Evolutionary conservation across 176 grass and related monocot species (phyloP).

Genomic region (Oropetium thomaeum): DNA sequence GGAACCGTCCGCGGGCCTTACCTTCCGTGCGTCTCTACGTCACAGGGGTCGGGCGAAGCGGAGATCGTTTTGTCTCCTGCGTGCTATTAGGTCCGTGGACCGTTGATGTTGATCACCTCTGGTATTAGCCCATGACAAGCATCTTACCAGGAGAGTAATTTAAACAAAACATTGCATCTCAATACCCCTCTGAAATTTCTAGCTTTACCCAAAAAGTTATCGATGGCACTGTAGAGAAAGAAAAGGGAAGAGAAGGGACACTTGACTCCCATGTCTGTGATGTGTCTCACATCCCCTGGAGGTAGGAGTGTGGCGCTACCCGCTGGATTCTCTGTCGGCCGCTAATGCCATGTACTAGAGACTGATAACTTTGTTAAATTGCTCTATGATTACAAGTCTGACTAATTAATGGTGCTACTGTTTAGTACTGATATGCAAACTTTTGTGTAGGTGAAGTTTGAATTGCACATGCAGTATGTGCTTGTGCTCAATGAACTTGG

Average conservation of each 20-base stretch:
- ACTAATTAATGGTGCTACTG: conserved; percentile 24
- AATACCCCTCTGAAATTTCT: conserved; percentile 26
- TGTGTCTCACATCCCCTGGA: conserved; percentile 24
- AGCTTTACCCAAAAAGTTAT: conserved; percentile 44
- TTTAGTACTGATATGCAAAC: neutral
- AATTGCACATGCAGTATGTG: conserved; percentile 1
- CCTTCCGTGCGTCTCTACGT: too few species aligned
- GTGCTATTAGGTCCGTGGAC: too few species aligned
- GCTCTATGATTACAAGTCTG: conserved; percentile 35
- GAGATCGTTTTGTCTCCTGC: too few species aligned
- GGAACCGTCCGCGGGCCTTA: too few species aligned
- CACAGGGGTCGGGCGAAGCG: too few species aligned
- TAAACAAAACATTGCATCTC: conserved; percentile 26
- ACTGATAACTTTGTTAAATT: conserved; percentile 47
- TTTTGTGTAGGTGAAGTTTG: conserved; percentile 34
- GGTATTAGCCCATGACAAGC: too few species aligned
- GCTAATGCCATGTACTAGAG: conserved; percentile 32
- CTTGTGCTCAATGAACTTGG: neutral
- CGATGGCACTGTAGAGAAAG: conserved; percentile 17
- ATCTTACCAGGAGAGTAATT: neutral
- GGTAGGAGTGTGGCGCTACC: conserved; percentile 29
- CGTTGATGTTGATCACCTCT: too few species aligned
- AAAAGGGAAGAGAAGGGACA: too few species aligned
- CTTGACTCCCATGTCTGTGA: too few species aligned
- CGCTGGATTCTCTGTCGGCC: conserved; percentile 55